These are phyloP conservation scores for Chrysoporthe cubensis DNA, from an alignment of 2,329 filamentous ascomycete species.

Conservation along the genomic window DNA sequence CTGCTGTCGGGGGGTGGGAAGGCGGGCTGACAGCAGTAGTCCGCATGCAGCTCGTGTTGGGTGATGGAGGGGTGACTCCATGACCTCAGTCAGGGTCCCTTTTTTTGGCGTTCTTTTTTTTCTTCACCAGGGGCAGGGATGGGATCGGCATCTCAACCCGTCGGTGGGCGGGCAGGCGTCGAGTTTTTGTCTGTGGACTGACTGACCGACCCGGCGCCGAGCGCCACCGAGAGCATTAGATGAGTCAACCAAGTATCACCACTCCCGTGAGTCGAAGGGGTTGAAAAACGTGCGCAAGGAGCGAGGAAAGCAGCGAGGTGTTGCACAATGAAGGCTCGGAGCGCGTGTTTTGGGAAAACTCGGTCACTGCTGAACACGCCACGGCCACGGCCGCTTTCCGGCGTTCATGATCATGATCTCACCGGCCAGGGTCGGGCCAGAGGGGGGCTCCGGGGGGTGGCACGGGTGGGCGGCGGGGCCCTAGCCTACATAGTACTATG, in stretches of 20 bases:
- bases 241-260: background rate
- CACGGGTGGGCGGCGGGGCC: background rate
- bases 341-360: slow-evolving; percentile 5
- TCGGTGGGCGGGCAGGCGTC: too few relatives aligned
- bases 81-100: background rate
- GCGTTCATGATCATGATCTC: slow-evolving; percentile 20
- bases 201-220: too few relatives aligned
- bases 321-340: background rate
- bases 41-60: background rate
- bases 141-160: too few relatives aligned
- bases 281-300: background rate
- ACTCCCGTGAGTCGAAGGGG: background rate
- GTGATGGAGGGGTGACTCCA: background rate
- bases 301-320: slow-evolving; percentile 27
- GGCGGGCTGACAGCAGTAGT: background rate
- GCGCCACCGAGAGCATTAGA: background rate
- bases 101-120: too few relatives aligned
- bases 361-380: slow-evolving; percentile 19
- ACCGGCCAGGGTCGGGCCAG: background rate
- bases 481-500: background rate
- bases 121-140: too few relatives aligned
- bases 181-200: too few relatives aligned
- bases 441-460: background rate
- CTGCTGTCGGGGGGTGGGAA: background rate
- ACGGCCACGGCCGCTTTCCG: slow-evolving; percentile 22